Conservation (phyloP, 352 stramenopile species). For the Phytophthora europaea region DNA sequence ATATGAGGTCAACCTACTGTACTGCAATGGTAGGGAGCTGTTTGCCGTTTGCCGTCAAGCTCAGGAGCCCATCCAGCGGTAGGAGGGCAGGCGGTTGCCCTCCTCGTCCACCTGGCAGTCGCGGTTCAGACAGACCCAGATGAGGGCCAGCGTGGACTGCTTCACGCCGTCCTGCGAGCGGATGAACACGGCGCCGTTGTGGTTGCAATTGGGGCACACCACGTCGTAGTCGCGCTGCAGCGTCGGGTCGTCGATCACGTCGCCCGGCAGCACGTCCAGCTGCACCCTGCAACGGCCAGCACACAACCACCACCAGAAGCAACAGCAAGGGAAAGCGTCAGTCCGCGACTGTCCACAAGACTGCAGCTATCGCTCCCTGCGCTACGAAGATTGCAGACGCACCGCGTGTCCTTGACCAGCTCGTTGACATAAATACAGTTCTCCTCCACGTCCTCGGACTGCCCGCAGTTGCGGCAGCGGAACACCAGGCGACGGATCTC, state of each 20-base stretch:
- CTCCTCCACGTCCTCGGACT: conserved; percentile 89
- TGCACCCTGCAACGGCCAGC: conserved; percentile 58
- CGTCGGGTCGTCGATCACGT: conserved; percentile 91
- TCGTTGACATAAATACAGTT: conserved; percentile 95
- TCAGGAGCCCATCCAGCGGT: conserved; percentile 86
- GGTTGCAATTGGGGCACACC: conserved; percentile 77
- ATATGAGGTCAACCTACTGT: conserved; percentile 3
- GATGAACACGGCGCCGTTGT: conserved; percentile 90
- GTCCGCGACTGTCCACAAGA: neutral
- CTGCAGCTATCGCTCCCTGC: neutral
- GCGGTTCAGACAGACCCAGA: conserved; percentile 91
- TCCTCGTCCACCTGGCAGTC: conserved; percentile 90
- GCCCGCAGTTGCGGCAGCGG: conserved; percentile 88
- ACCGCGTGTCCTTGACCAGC: conserved; percentile 91
- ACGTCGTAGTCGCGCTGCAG: conserved; percentile 91
- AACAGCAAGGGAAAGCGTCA: conserved; percentile 16
- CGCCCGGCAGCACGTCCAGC: conserved; percentile 84
- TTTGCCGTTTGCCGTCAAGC: neutral
- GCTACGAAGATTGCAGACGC: conserved; percentile 16
- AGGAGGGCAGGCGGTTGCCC: conserved; percentile 84
- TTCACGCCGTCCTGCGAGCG: conserved; percentile 91
- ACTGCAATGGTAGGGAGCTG: neutral
- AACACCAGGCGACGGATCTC: conserved; percentile 89
- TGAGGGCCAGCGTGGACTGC: conserved; percentile 87
- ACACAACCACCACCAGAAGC: neutral